Base-by-base conservation (phyloP, 1,284 basidiomycete genomes). In the Leccinum angustisporum region DNA sequence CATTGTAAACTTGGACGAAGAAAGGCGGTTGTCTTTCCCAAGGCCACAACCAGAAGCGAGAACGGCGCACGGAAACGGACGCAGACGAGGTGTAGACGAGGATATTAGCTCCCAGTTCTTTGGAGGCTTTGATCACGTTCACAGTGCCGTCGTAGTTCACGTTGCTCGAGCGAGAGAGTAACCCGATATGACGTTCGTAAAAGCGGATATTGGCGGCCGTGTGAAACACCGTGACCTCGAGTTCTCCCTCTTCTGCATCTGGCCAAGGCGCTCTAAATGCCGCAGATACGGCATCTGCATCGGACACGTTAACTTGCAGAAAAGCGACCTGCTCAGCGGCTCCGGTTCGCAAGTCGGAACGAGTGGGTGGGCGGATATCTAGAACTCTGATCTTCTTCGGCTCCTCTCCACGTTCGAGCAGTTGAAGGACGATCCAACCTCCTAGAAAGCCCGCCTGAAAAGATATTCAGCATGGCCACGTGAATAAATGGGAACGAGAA, bases 171-270 rank as follows among this genome's bases (percentile, higher is more conserved):
- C 78, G 78, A 2, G 75, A 73, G 3, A 89, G 71, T 11, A 90
- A 79, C 3, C 68, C 68, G 1, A 73, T 66, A 61, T 82, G 78
- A 3, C 86, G 83, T 66, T 91, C 90, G 69, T 85, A 91, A 72
- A 89, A 91, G 3, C 88, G 86, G 64, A 91, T 91, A 65, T 81
- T 87, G 16, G 89, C 87, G 2, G 86, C 90, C 25, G 87, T 87
- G 67, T 90, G 87, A 71, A 90, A 89, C 5, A 91, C 81, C 0
- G 88, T 89, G 33, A 86, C 73, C 16, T 75, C 68, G 2, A 66
- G 65, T 4, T 65, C 71, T 25, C 68, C 72, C 25, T 68, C 67
- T 36, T 64, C 57, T 10, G 61, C 59, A n/a, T 65, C 61, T 25
- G 81, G 80, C 90, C 90, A 92, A 0, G 86, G 80, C 5, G 83